phyloP scores from a whole-genome alignment of 495 filamentous ascomycete species.

The Xylaria cubensis region DNA sequence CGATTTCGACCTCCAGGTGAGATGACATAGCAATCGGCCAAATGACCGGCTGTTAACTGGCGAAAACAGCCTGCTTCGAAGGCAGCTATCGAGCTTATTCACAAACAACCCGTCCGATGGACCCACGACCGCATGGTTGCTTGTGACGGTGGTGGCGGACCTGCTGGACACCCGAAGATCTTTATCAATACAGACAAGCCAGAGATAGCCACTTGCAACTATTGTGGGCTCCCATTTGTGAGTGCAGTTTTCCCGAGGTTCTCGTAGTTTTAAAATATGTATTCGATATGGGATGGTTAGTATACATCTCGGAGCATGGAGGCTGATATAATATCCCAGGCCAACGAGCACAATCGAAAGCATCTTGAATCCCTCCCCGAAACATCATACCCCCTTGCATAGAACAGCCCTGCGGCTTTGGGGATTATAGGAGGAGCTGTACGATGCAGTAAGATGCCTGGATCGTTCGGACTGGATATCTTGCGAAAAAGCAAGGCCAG shows the following conservation, averaged over 20 bases:
- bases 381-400: conserved; percentile 76
- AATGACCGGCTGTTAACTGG: conserved; percentile 25
- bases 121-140: conserved; percentile 78
- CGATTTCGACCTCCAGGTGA: conserved; percentile 85
- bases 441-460: not conserved
- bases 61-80: conserved; percentile 74
- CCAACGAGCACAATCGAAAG: conserved; percentile 82
- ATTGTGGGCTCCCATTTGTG: conserved; percentile 96
- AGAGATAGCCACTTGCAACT: conserved; percentile 85
- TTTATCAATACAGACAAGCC: conserved; percentile 99
- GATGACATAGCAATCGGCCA: conserved; percentile 37
- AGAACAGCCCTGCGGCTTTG: conserved; percentile 5
- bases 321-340: conserved; percentile 57
- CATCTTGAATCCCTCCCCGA: conserved; percentile 79
- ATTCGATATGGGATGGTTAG: conserved; percentile 9
- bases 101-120: conserved; percentile 94
- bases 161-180: conserved; percentile 87
- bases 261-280: not conserved
- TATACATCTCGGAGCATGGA: not conserved
- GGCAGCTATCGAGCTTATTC: conserved; percentile 93
- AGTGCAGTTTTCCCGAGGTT: conserved; percentile 46
- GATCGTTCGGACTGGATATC: conserved; percentile 8
- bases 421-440: conserved; percentile 12
- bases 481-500: conserved; percentile 24
- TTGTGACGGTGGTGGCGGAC: conserved; percentile 94